phyloP scores from a whole-genome alignment of 2,329 filamentous ascomycete species.

The Penicillium fuscoglaucum region DNA sequence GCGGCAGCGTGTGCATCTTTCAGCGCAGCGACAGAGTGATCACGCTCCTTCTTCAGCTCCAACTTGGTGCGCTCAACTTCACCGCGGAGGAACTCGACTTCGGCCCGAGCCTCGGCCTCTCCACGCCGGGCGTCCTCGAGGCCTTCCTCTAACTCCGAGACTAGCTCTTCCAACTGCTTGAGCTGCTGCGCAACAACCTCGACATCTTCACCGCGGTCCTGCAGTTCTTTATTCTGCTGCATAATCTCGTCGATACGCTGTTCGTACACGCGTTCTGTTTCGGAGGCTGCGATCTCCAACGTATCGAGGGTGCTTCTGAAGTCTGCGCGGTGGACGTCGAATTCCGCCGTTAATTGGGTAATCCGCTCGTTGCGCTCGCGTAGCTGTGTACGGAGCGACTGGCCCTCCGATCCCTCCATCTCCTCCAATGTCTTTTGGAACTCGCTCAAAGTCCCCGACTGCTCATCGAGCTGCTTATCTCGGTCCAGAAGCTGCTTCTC shows the following conservation, averaged over 20 bases:
- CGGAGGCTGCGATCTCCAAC: conserved; percentile 88
- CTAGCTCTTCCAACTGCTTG: conserved; percentile 92
- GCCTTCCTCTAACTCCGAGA: conserved; percentile 94
- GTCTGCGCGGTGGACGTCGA: conserved; percentile 90
- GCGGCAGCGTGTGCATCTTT: conserved; percentile 54
- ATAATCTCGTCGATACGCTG: conserved; percentile 60
- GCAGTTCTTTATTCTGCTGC: conserved; percentile 77
- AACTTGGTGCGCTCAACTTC: conserved; percentile 90
- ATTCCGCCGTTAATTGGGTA: conserved; percentile 85
- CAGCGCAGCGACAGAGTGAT: conserved; percentile 68
- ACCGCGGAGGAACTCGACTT: conserved; percentile 91
- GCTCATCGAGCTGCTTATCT: conserved; percentile 84
- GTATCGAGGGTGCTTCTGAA: conserved; percentile 97
- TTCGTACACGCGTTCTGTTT: conserved; percentile 93
- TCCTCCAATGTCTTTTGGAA: conserved; percentile 90
- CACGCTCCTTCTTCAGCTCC: conserved; percentile 82
- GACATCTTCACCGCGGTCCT: conserved; percentile 82
- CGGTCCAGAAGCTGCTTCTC: conserved; percentile 75
- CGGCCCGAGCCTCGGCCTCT: conserved; percentile 90
- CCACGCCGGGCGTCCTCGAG: conserved; percentile 91
- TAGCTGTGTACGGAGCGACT: conserved; percentile 76
- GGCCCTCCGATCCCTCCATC: conserved; percentile 73
- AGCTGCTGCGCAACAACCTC: conserved; percentile 87
- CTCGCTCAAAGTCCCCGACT: conserved; percentile 76
- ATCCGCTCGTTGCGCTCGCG: conserved; percentile 98